Percentiles rank a stretch among this genome's conserved stretches.
These are phyloP conservation scores for Inga laurina DNA, from an alignment of 306 rosid genomes.

Conservation along the genomic window DNA sequence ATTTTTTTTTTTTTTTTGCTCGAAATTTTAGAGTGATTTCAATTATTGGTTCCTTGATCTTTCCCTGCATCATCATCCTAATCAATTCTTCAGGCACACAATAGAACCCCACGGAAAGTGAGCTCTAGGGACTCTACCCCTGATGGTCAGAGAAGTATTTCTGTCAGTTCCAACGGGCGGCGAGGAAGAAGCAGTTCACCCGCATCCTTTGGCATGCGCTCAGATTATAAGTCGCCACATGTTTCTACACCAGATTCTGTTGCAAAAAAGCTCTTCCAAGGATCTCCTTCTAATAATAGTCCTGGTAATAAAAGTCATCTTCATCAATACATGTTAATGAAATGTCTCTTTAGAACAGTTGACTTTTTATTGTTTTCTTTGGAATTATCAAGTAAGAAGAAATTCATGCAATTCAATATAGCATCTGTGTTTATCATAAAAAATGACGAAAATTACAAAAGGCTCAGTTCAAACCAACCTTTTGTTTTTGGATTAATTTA, in stretches of 20 bases:
- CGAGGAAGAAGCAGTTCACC: slow-evolving; percentile 75
- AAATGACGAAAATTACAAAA: background rate
- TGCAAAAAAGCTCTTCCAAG: slow-evolving; percentile 56
- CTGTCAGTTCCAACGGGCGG: slow-evolving; percentile 56
- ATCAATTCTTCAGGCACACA: slow-evolving; percentile 55
- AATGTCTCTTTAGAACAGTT: slow-evolving; percentile 9
- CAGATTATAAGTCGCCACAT: slow-evolving; percentile 48
- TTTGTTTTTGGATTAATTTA: background rate
- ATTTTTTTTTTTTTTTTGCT: no score
- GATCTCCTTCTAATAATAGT: slow-evolving; percentile 52
- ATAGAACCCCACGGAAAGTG: slow-evolving; percentile 57
- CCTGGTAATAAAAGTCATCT: slow-evolving; percentile 48
- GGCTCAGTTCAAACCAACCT: background rate
- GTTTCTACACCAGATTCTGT: slow-evolving; percentile 42
- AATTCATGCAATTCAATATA: background rate
- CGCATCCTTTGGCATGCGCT: slow-evolving; percentile 47
- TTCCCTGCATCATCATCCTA: slow-evolving; percentile 24
- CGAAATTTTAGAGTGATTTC: slow-evolving; percentile 5
- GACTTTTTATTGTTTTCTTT: slow-evolving; percentile 11
- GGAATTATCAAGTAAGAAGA: slow-evolving; percentile 13
- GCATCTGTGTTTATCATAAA: background rate
- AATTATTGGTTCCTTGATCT: background rate
- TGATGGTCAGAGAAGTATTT: slow-evolving; percentile 56
- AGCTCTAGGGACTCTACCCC: slow-evolving; percentile 67
- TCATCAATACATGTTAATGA: slow-evolving; percentile 13